Evolutionary conservation across 495 filamentous ascomycete species (phyloP), one percentile per base, ranked within the genome.

Genomic region (Daldinia grandis): DNA sequence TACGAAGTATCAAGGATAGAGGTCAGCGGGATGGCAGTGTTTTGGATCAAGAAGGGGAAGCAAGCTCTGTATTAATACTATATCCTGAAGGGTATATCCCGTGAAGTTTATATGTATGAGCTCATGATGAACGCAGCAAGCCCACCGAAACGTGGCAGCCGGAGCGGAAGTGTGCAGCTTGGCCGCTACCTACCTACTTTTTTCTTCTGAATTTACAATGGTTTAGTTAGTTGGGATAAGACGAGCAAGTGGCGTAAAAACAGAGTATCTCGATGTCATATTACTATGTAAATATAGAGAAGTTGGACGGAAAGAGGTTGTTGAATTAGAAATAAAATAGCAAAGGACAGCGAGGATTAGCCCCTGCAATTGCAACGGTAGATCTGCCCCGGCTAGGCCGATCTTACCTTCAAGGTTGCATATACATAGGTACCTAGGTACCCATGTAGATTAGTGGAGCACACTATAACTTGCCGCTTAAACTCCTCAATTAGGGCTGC

Each of bases 401-500:
- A 27, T 30, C 21, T 62, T 5, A 14, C 25, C 35, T 49, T 42
- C n/a, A n/a, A n/a, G n/a, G n/a, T n/a, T n/a, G n/a, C n/a, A n/a
- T n/a, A n/a, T n/a, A n/a, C n/a, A n/a, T n/a, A n/a, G n/a, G n/a
- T n/a, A n/a, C n/a, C n/a, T n/a, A n/a, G n/a, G n/a, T n/a, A n/a
- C n/a, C 17, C 38, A 37, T 19, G 4, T 19, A 5, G 24, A 47
- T 12, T 61, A 55, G 67, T 64, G 60, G 64, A 51, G 35, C 57
- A 15, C 58, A 44, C 62, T 71, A 66, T 63, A 58, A 58, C 21
- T 49, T 19, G 51, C 68, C 58, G 37, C 25, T 50, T 33, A 53
- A 65, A 38, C 58, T 59, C 61, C 70, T 33, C 61, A 69, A 69
- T 62, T 62, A 68, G 66, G 70, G 65, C 65, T 69, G 65, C 56